A percentile compares a stretch with the other conserved stretches of the same genome.
Conservation (phyloP, 2,329 filamentous ascomycete species). For the Fusarium odoratissimum region DNA sequence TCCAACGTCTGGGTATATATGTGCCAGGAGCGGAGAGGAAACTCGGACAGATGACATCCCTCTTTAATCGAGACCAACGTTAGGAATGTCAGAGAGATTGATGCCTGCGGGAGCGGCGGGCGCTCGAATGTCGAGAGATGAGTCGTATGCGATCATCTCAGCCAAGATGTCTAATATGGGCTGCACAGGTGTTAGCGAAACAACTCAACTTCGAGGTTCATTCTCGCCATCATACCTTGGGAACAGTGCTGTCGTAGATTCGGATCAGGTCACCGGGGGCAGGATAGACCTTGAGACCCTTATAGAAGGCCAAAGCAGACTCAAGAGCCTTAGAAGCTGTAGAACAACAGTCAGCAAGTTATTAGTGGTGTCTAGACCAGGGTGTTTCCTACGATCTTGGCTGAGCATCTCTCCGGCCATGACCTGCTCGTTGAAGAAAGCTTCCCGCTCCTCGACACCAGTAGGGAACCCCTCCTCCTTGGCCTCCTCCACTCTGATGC, state of each 20-base stretch:
- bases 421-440: constrained; percentile 97
- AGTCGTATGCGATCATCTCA: constrained; percentile 97
- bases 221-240: constrained; percentile 72
- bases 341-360: constrained; percentile 27
- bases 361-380: background rate
- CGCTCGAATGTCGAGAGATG: constrained; percentile 71
- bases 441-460: constrained; percentile 92
- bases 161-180: constrained; percentile 94
- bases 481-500: constrained; percentile 79
- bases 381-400: constrained; percentile 75
- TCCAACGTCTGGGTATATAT: constrained; percentile 36
- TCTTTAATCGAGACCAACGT: constrained; percentile 65
- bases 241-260: constrained; percentile 98
- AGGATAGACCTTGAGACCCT: constrained; percentile 98
- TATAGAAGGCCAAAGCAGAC: constrained; percentile 95
- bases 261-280: constrained; percentile 90
- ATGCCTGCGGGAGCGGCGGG: constrained; percentile 51
- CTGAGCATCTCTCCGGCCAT: constrained; percentile 87
- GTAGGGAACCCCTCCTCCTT: constrained; percentile 92
- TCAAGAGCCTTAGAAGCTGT: constrained; percentile 78
- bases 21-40: constrained; percentile 34
- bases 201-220: background rate
- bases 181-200: constrained; percentile 57
- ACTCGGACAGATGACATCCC: constrained; percentile 24
- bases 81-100: constrained; percentile 62